These are phyloP conservation scores for Penicillium sp. DNA, from an alignment of 2,329 filamentous ascomycete genomes.

Conservation along the genomic window DNA sequence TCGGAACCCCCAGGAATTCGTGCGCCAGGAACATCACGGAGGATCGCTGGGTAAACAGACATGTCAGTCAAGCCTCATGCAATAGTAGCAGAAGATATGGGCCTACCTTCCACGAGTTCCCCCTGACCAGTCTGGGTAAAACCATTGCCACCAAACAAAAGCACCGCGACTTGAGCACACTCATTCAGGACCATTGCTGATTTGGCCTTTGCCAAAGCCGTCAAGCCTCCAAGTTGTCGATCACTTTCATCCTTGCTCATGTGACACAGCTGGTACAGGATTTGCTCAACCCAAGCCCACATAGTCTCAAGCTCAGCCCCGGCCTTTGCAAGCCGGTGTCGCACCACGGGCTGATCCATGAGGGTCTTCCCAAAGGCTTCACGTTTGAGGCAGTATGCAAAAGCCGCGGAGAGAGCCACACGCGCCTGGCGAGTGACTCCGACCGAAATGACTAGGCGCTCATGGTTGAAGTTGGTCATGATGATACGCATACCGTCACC, in stretches of 20 bases:
- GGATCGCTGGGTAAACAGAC: constrained; percentile 53
- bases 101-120: constrained; percentile 65
- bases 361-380: constrained; percentile 67
- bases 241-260: constrained; percentile 51
- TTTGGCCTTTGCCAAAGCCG: constrained; percentile 69
- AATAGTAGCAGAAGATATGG: background rate
- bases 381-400: constrained; percentile 62
- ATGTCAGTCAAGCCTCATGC: constrained; percentile 22
- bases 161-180: constrained; percentile 65
- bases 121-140: constrained; percentile 68
- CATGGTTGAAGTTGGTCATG: constrained; percentile 80
- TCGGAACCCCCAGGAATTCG: constrained; percentile 67
- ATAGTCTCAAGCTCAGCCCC: constrained; percentile 66
- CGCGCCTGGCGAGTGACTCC: constrained; percentile 61
- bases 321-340: constrained; percentile 68
- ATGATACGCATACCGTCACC: constrained; percentile 70
- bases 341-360: constrained; percentile 71
- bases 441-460: constrained; percentile 66
- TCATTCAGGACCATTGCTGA: constrained; percentile 69
- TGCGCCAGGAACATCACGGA: constrained; percentile 61
- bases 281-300: constrained; percentile 70
- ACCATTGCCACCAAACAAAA: constrained; percentile 72
- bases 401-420: constrained; percentile 59
- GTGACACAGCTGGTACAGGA: constrained; percentile 65
- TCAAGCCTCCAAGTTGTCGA: constrained; percentile 64